Conservation (phyloP, 768 basidiomycete genomes). For the Pleurotus eryngii region DNA sequence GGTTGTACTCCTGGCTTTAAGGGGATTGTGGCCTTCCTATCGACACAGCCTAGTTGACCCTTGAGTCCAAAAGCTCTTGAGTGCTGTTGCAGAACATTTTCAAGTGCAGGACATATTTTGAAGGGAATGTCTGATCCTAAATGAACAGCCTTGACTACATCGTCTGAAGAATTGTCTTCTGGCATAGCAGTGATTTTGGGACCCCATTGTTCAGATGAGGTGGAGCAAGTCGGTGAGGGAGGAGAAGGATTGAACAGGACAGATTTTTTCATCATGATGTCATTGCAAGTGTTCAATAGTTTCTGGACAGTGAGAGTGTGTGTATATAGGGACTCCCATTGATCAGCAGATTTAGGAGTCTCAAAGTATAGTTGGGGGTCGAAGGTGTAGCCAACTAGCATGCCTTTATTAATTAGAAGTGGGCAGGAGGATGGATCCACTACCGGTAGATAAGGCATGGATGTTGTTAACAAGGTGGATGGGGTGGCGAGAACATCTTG, state of each 20-base stretch:
- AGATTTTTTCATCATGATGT: too few species aligned
- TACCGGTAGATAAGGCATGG: slow-evolving; percentile 9
- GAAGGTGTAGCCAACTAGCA: slow-evolving; percentile 9
- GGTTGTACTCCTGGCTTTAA: slow-evolving; percentile 21
- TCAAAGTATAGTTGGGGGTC: not conserved
- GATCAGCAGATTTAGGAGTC: too few species aligned
- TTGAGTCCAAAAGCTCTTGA: slow-evolving; percentile 25
- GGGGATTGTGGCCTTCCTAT: slow-evolving; percentile 19
- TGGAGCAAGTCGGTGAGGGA: too few species aligned
- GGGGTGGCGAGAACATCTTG: slow-evolving; percentile 9
- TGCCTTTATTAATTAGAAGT: slow-evolving; percentile 9
- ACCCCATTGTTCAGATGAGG: too few species aligned
- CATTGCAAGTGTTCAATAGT: too few species aligned
- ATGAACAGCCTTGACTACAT: too few species aligned
- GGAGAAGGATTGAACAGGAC: too few species aligned
- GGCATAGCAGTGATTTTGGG: too few species aligned
- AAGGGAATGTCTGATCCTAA: not conserved
- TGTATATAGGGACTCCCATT: too few species aligned
- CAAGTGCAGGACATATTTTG: slow-evolving; percentile 1
- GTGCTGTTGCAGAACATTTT: slow-evolving; percentile 15
- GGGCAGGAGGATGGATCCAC: slow-evolving; percentile 12
- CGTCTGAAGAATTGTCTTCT: too few species aligned
- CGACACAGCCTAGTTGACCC: slow-evolving; percentile 25
- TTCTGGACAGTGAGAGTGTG: too few species aligned
- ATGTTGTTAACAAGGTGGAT: slow-evolving; percentile 11